Evolutionary conservation across 106 monocot genomes (phyloP), one percentile per base, ranked within the genome.

Genomic region (Agapanthus africanus): DNA sequence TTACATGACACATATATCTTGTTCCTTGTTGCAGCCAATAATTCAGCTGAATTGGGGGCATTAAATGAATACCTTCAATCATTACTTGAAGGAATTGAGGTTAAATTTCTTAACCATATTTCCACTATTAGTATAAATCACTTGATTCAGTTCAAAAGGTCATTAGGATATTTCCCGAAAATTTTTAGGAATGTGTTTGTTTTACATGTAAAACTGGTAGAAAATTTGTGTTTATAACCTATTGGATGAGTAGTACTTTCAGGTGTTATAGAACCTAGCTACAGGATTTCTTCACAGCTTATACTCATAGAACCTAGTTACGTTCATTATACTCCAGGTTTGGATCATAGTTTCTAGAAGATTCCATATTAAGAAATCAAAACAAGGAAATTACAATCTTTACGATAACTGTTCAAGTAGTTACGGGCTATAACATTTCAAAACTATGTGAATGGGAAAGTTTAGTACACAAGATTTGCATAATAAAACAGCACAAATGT

Each of bases 21-120:
- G 23, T 35, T 76, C 21, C 23, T 70, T 70, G 69, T 18, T 71
- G 22, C 65, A 86, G 91, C 71, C 47, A 77, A 51, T 64, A 88
- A 46, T 52, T 37, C 80, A 63, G 70, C 68, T 54, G 97, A 99
- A 56, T 63, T 87, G 60, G 73, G 51, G 64, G 67, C 79, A n/a
- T 70, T 99, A 73, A 93, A 93, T 84, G 90, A 93, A 66, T 84
- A 79, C 75, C 93, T 99, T 54, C 79, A 83, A 75, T 88, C 87
- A 46, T 87, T 99, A 73, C 84, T 99, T 64, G 83, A 90, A 69
- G 99, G 99, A 39, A 82, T 87, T 33, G 81, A 93, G 93, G 99
- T 99, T 59, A 75, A 40, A 33, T 18, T 31, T 70, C 10, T 22
- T 49, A 44, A 54, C 51, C 6, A 28, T 63, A 44, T 59, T 18